Conservation (phyloP, 768 basidiomycete genomes). For the Terana coerulea region DNA sequence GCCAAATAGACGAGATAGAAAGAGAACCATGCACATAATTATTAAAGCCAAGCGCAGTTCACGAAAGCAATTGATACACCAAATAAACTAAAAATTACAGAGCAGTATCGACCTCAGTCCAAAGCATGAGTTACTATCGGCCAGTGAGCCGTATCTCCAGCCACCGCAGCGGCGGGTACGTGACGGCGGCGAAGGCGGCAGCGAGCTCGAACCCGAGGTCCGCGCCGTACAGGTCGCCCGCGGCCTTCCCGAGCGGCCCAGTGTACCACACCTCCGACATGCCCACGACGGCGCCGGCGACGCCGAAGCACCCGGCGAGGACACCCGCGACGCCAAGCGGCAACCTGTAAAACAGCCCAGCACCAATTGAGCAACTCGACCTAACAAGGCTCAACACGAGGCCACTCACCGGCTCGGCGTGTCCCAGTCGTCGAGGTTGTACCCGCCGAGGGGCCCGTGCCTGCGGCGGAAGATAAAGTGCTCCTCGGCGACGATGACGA, state of each 20-base stretch:
- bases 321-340: constrained; percentile 48
- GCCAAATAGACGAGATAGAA: no score
- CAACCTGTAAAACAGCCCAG: constrained; percentile 28
- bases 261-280: constrained; percentile 55
- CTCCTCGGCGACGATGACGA: constrained; percentile 42
- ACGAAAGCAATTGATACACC: no score
- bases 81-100: no score
- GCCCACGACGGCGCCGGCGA: constrained; percentile 45
- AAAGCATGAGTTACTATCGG: no score
- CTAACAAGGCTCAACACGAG: background rate
- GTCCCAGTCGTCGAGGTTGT: constrained; percentile 49
- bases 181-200: constrained; percentile 42
- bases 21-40: no score
- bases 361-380: background rate
- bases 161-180: constrained; percentile 45
- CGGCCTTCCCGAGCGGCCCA: constrained; percentile 42
- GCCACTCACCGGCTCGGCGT: constrained; percentile 30
- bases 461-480: constrained; percentile 47
- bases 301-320: constrained; percentile 42
- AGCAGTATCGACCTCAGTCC: no score
- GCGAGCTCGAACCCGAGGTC: constrained; percentile 56
- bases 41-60: no score
- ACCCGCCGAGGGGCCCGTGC: constrained; percentile 42
- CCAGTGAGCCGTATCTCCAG: constrained; percentile 44
- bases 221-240: constrained; percentile 42